A percentile compares a stretch with the other conserved stretches of the same genome.
Conservation (phyloP, 495 filamentous ascomycete species). For the Neurospora cerealis region DNA sequence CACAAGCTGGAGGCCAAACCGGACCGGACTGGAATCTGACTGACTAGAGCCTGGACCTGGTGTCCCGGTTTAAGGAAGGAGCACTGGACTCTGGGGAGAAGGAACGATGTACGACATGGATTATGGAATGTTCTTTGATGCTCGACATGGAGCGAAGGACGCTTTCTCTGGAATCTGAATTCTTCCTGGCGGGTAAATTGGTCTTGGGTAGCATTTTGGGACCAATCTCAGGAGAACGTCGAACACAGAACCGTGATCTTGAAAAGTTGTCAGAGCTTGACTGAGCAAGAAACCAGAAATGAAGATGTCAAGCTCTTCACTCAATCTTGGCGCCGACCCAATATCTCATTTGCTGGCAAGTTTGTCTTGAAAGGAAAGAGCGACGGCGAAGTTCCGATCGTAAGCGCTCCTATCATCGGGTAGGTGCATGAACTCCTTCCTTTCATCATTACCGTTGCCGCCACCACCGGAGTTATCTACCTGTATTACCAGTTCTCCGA, state of each 20-base stretch:
- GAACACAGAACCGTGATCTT: not conserved
- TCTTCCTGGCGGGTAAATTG: not conserved
- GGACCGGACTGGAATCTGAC: not conserved
- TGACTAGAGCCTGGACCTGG: not conserved
- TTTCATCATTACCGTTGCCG: not conserved
- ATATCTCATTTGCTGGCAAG: not conserved
- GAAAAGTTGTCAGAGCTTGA: not conserved
- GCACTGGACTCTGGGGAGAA: not conserved
- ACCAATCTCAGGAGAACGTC: not conserved
- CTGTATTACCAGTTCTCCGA: not conserved
- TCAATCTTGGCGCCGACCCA: not conserved
- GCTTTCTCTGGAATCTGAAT: not conserved
- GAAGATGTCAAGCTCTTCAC: not conserved
- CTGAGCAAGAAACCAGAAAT: not conserved
- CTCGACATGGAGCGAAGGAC: not conserved
- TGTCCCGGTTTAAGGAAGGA: not conserved
- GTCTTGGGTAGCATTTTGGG: not conserved
- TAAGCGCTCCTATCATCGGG: not conserved
- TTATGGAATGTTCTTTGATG: not conserved
- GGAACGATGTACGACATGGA: not conserved
- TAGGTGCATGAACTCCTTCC: not conserved
- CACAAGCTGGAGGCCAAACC: not conserved
- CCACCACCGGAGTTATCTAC: not conserved
- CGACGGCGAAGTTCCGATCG: not conserved
- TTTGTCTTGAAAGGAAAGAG: not conserved